Conservation (phyloP, 2,329 filamentous ascomycete species). For the Juglanconis sp. region DNA sequence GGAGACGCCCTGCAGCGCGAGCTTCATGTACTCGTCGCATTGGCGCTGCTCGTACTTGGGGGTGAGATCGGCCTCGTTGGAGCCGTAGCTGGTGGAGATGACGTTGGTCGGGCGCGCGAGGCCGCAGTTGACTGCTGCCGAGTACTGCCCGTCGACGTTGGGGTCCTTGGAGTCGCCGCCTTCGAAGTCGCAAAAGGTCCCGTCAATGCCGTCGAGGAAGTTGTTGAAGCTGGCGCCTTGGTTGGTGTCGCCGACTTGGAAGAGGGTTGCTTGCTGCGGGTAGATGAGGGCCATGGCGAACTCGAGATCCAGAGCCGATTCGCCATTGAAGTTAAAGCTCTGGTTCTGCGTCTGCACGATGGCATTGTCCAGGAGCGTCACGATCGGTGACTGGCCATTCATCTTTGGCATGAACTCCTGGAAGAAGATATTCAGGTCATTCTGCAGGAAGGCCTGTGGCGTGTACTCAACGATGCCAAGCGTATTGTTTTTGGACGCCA, state of each 20-base stretch:
- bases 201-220: constrained; percentile 39
- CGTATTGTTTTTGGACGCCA: constrained; percentile 39
- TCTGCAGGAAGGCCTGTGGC: constrained; percentile 50
- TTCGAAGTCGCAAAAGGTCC: constrained; percentile 41
- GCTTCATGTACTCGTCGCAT: constrained; percentile 56
- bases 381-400: constrained; percentile 35
- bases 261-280: constrained; percentile 48
- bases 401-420: constrained; percentile 39
- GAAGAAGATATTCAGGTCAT: constrained; percentile 48
- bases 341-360: constrained; percentile 32
- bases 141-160: constrained; percentile 33
- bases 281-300: constrained; percentile 47
- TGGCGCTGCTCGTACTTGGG: constrained; percentile 48
- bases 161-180: constrained; percentile 38
- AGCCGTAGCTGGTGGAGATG: constrained; percentile 52
- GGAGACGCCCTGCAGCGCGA: constrained; percentile 49
- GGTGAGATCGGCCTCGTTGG: constrained; percentile 49
- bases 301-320: constrained; percentile 34
- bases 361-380: constrained; percentile 32
- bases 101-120: constrained; percentile 45
- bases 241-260: constrained; percentile 39
- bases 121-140: constrained; percentile 42
- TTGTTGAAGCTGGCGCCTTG: constrained; percentile 27
- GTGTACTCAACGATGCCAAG: constrained; percentile 55
- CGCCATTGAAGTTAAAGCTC: constrained; percentile 37